These are phyloP conservation scores for Botrytis aclada DNA, from an alignment of 2,329 filamentous ascomycete genomes.

Conservation along the genomic window DNA sequence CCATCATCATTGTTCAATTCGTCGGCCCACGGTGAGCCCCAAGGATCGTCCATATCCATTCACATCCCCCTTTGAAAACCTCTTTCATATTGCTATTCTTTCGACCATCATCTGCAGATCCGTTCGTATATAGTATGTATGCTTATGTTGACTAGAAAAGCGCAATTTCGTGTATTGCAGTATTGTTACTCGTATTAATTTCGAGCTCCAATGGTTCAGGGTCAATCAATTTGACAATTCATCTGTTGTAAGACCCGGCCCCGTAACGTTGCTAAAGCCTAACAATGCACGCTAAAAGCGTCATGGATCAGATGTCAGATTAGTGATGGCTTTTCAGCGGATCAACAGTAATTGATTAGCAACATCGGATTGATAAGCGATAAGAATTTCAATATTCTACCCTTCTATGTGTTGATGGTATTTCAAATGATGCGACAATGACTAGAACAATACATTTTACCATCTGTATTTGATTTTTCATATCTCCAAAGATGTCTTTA, in stretches of 20 bases:
- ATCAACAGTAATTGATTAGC: constrained; percentile 8
- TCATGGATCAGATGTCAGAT: constrained; percentile 2
- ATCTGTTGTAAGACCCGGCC: constrained; percentile 17
- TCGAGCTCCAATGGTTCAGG: constrained; percentile 7
- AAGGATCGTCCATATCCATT: constrained; percentile 40
- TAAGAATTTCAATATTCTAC: constrained; percentile 26
- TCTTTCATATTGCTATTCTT: constrained; percentile 36
- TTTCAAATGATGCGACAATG: constrained; percentile 6
- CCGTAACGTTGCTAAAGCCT: constrained; percentile 7
- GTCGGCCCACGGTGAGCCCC: constrained; percentile 42
- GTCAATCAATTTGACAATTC: constrained; percentile 20
- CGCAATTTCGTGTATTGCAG: constrained; percentile 7
- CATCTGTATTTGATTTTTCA: background rate
- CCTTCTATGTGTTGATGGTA: background rate
- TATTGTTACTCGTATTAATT: constrained; percentile 9
- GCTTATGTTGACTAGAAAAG: background rate
- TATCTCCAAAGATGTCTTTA: constrained; percentile 54
- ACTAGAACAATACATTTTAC: background rate
- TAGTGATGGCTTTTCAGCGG: background rate
- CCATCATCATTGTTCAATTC: constrained; percentile 24
- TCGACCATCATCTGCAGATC: constrained; percentile 4
- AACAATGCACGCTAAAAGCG: constrained; percentile 16
- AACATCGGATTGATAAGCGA: constrained; percentile 35
- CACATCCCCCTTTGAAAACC: constrained; percentile 7
- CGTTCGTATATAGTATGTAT: constrained; percentile 4